Evolutionary conservation across 2,329 filamentous ascomycete species (phyloP), one percentile per base, ranked within the genome.

Genomic region (Lachnellula willkommii): DNA sequence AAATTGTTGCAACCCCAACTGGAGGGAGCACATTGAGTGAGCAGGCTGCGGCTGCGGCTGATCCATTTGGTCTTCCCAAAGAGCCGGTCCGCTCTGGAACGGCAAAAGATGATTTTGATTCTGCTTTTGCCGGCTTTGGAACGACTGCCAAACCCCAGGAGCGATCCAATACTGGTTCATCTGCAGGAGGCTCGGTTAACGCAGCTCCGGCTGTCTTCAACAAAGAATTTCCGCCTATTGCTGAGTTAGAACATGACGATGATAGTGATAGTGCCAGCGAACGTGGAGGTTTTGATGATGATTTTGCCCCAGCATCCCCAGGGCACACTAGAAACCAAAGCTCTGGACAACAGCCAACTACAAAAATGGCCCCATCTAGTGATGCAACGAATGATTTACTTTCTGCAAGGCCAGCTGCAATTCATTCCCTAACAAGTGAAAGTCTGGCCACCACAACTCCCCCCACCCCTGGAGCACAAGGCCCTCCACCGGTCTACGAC

Each of bases 151-250:
- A 74, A 48, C 73, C 77, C 48, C 79, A 78, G 58, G 81, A 80
- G 65, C 72, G 69, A 50, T 77, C 76, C 58, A 75, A 75, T 52
- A 77, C 68, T 47, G 64, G 61, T 17, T 65, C 71, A 36, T 61
- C 69, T 43, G 63, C 65, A 26, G 65, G 72, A 17, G 75, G 76
- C 14, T 67, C 71, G n/a, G 68, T 71, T 39, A 79, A 79, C 59
- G 67, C 74, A 2, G 75, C 75, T 20, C 70, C 79, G 2, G 76
- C 73, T 53, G 74, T 71, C 43, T 88, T 89, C 65, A 80, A 85
- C 67, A 79, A 83, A 22, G 94, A 97, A 69, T 97, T 97, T 68
- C 94, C 94, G 35, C 94, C 93, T 0, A 96, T 97, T 58, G 85
- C 87, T n/a, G 90, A 93, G 69, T 74, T 96, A 56, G 87, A 89